phyloP scores from a whole-genome alignment of 805 yeast genomes.

The Saccharomyces paradoxus region DNA sequence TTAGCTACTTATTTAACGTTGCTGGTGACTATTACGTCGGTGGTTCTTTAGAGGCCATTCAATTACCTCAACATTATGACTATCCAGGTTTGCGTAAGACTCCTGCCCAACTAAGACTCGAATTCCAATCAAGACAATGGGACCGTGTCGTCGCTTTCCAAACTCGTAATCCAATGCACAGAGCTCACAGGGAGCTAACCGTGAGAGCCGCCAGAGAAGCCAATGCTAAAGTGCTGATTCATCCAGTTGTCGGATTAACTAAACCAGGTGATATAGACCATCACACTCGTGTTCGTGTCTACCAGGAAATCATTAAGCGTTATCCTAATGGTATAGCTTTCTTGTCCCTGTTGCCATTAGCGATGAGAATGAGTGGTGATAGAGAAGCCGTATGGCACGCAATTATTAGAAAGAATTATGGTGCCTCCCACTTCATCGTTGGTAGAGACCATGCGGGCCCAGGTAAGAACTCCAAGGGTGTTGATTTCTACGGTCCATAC shows the following conservation, averaged over 20 bases:
- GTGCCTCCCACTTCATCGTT: conserved; percentile 93
- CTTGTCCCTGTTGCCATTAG: conserved; percentile 79
- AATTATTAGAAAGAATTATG: conserved; percentile 89
- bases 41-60: conserved; percentile 78
- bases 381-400: conserved; percentile 99
- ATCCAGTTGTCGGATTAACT: conserved; percentile 94
- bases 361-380: conserved; percentile 99
- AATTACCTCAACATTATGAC: conserved; percentile 81
- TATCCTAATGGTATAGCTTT: conserved; percentile 93
- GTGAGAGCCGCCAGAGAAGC: conserved; percentile 94
- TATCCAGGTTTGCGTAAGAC: conserved; percentile 81
- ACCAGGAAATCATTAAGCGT: conserved; percentile 83
- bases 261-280: conserved; percentile 98
- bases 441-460: conserved; percentile 99
- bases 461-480: conserved; percentile 80
- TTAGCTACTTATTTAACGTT: conserved; percentile 57
- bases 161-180: conserved; percentile 97
- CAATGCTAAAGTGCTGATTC: conserved; percentile 80
- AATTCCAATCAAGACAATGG: conserved; percentile 79
- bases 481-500: conserved; percentile 92
- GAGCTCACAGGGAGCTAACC: conserved; percentile 94
- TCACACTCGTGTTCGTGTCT: conserved; percentile 93
- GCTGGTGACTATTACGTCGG: conserved; percentile 86
- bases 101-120: conserved; percentile 82
- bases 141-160: conserved; percentile 89